A percentile compares a stretch with the other conserved stretches of the same genome.
Evolutionary conservation across 768 basidiomycete genomes (phyloP).

Genomic region (Sarcodon aspratus): DNA sequence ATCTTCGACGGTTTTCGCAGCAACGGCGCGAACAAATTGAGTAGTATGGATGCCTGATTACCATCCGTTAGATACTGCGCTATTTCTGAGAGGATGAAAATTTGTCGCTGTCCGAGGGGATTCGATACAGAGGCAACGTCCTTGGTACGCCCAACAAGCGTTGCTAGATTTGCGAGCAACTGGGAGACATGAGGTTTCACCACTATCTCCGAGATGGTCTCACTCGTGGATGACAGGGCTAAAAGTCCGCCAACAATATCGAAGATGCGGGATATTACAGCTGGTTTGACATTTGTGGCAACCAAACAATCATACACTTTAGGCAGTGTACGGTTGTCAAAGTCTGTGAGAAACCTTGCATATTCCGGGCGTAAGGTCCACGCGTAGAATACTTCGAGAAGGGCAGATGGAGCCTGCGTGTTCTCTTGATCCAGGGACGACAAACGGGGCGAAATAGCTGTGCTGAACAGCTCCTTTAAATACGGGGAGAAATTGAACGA

Average conservation of each 20-base stretch:
- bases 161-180: conserved; percentile 63
- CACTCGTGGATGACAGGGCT: conserved; percentile 38
- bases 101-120: conserved; percentile 70
- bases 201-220: conserved; percentile 35
- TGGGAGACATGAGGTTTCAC: conserved; percentile 60
- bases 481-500: conserved; percentile 68
- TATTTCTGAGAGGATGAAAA: conserved; percentile 69
- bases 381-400: conserved; percentile 73
- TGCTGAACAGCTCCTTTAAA: conserved; percentile 50
- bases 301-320: conserved; percentile 76
- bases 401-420: conserved; percentile 80
- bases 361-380: conserved; percentile 58
- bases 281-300: conserved; percentile 77
- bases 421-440: conserved; percentile 70
- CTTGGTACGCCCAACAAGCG: conserved; percentile 54
- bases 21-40: conserved; percentile 66
- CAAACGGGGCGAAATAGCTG: conserved; percentile 78
- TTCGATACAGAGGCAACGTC: conserved; percentile 36
- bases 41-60: conserved; percentile 60
- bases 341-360: conserved; percentile 53
- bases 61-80: conserved; percentile 64
- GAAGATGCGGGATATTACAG: conserved; percentile 70
- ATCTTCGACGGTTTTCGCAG: conserved; percentile 65
- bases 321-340: conserved; percentile 57
- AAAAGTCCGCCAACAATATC: conserved; percentile 76